Evolutionary conservation across 257 asterid genomes (phyloP).

Genomic region (Ligustrum vulgare): DNA sequence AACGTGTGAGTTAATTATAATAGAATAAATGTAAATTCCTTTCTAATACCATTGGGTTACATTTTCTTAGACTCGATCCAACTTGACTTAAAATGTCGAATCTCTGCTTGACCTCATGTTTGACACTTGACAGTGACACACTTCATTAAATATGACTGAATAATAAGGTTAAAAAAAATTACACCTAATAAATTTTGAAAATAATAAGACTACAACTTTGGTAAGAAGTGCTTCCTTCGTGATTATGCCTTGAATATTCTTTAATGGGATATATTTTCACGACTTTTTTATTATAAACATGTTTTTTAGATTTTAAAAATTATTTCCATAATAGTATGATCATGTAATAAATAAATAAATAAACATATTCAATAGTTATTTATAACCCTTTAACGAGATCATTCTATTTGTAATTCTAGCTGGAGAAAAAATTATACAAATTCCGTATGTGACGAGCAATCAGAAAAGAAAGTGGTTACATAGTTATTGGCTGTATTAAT

Average conservation of each 20-base stretch:
- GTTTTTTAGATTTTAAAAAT: not conserved
- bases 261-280: not conserved
- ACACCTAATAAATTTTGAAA: not conserved
- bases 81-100: not conserved
- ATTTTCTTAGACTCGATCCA: not conserved
- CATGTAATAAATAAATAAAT: not conserved
- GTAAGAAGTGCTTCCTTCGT: not conserved
- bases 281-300: not conserved
- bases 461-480: not conserved
- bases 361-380: too few species aligned
- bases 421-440: too few species aligned
- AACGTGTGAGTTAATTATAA: too few species aligned
- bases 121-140: too few species aligned
- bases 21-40: not conserved
- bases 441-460: not conserved
- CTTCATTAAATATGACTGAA: not conserved
- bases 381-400: not conserved
- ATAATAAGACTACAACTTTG: too few species aligned
- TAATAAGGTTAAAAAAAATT: too few species aligned
- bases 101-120: not conserved
- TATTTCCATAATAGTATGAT: not conserved
- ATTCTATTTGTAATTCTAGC: not conserved
- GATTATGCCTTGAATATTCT: not conserved
- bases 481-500: constrained; percentile 7
- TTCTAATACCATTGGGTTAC: not conserved